A percentile compares a stretch with the other conserved stretches of the same genome.
Conservation (phyloP, 768 basidiomycete genomes). For the Tulasnella sp. region DNA sequence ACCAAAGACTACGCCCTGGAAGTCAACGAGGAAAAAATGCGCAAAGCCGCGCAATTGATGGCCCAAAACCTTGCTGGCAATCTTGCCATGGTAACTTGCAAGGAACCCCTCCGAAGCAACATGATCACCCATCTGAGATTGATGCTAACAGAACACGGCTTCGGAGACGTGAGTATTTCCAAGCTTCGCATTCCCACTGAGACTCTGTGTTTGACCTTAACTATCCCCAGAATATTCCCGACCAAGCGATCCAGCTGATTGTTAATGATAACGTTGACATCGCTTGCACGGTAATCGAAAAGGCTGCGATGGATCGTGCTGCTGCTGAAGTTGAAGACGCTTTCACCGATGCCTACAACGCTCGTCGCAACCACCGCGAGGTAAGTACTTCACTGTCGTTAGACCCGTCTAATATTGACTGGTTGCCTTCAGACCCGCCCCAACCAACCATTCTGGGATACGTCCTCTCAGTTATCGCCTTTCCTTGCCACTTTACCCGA, state of each 20-base stretch:
- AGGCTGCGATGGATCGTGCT: slow-evolving; percentile 95
- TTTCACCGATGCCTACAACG: slow-evolving; percentile 75
- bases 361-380: slow-evolving; percentile 82
- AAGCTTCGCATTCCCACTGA: slow-evolving; percentile 17
- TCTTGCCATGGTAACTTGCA: slow-evolving; percentile 94
- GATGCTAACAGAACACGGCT: slow-evolving; percentile 79
- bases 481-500: slow-evolving; percentile 78
- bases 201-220: neutral
- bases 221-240: slow-evolving; percentile 63
- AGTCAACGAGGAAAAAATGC: slow-evolving; percentile 81
- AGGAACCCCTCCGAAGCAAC: slow-evolving; percentile 91
- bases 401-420: neutral
- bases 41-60: slow-evolving; percentile 91
- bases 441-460: slow-evolving; percentile 86
- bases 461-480: slow-evolving; percentile 61
- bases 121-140: slow-evolving; percentile 84
- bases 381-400: slow-evolving; percentile 40
- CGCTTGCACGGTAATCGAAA: slow-evolving; percentile 92
- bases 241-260: slow-evolving; percentile 68
- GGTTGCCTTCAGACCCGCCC: slow-evolving; percentile 51
- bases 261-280: slow-evolving; percentile 90
- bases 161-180: slow-evolving; percentile 60
- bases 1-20: slow-evolving; percentile 96
- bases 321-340: slow-evolving; percentile 89
- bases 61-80: slow-evolving; percentile 95